Evolutionary conservation across 2,329 filamentous ascomycete species (phyloP).

Genomic region (Colletotrichum eleusines): DNA sequence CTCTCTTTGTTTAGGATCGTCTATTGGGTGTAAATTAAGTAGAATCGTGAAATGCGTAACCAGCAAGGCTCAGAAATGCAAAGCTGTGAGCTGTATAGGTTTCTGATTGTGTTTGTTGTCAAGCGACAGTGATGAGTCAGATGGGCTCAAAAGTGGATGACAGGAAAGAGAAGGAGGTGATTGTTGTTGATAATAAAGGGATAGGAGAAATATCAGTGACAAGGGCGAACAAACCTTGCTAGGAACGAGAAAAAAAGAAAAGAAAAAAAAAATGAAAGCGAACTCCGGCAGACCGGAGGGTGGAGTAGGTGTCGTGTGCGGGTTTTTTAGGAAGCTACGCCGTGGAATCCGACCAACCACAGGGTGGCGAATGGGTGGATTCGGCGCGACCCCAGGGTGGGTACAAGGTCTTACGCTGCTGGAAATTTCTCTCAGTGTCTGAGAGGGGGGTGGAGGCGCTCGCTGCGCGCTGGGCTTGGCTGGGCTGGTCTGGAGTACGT

Average conservation of each 20-base stretch:
- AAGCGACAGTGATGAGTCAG: constrained; percentile 25
- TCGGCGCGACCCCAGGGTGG: constrained; percentile 5
- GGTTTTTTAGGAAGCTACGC: constrained; percentile 43
- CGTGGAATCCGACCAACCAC: constrained; percentile 22
- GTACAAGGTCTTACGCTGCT: constrained; percentile 24
- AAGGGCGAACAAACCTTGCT: constrained; percentile 31
- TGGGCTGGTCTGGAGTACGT: background rate
- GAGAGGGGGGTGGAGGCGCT: constrained; percentile 8
- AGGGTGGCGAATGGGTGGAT: constrained; percentile 18
- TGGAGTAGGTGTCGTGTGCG: constrained; percentile 43
- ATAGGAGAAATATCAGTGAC: constrained; percentile 24
- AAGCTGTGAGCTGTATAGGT: background rate
- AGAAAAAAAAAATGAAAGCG: background rate
- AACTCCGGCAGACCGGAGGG: constrained; percentile 32
- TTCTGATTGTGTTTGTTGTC: constrained; percentile 14
- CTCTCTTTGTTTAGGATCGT: background rate
- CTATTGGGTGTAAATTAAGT: constrained; percentile 9
- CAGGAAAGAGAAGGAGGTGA: background rate
- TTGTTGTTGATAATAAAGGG: constrained; percentile 32
- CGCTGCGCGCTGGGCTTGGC: background rate
- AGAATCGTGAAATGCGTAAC: constrained; percentile 14
- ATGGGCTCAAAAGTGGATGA: background rate
- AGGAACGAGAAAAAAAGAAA: background rate
- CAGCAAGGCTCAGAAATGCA: background rate
- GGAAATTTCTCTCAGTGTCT: constrained; percentile 39